A percentile compares a stretch with the other conserved stretches of the same genome.
Evolutionary conservation across 2,329 filamentous ascomycete genomes (phyloP).

Genomic region (Cytospora mali): DNA sequence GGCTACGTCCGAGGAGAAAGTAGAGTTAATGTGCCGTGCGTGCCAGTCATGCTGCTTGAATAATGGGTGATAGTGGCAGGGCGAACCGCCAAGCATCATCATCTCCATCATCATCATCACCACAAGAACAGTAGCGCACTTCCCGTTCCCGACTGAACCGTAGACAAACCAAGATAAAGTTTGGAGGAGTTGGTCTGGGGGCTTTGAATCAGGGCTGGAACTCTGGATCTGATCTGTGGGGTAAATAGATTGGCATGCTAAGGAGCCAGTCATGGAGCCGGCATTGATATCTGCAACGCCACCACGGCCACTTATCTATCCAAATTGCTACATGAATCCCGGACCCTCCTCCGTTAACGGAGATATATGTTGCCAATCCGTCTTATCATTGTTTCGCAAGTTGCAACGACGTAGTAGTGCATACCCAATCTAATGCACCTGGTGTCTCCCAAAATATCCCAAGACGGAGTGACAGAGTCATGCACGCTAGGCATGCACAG

Average conservation of each 20-base stretch:
- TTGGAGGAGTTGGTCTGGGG: not conserved
- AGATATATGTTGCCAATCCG: conserved; percentile 13
- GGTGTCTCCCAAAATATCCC: not conserved
- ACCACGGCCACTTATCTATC: conserved; percentile 4
- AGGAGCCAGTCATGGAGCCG: conserved; percentile 3
- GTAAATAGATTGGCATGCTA: conserved; percentile 2
- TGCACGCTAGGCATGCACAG: conserved; percentile 16
- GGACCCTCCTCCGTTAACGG: conserved; percentile 17
- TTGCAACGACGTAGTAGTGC: conserved; percentile 18
- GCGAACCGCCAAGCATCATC: not conserved
- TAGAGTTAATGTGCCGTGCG: not conserved
- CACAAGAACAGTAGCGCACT: not conserved
- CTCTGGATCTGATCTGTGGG: conserved; percentile 2
- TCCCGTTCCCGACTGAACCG: too few species aligned
- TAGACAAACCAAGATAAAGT: not conserved
- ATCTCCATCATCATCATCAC: not conserved
- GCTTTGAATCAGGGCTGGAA: not conserved
- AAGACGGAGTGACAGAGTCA: not conserved
- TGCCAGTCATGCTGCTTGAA: not conserved
- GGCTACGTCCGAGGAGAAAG: not conserved
- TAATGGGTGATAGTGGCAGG: not conserved
- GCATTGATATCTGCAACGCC: not conserved
- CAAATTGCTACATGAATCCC: conserved; percentile 7
- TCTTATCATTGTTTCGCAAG: conserved; percentile 15
- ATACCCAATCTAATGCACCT: conserved; percentile 17